Base-by-base conservation (phyloP, 768 basidiomycete species). In the Clitopilus passeckerianus region DNA sequence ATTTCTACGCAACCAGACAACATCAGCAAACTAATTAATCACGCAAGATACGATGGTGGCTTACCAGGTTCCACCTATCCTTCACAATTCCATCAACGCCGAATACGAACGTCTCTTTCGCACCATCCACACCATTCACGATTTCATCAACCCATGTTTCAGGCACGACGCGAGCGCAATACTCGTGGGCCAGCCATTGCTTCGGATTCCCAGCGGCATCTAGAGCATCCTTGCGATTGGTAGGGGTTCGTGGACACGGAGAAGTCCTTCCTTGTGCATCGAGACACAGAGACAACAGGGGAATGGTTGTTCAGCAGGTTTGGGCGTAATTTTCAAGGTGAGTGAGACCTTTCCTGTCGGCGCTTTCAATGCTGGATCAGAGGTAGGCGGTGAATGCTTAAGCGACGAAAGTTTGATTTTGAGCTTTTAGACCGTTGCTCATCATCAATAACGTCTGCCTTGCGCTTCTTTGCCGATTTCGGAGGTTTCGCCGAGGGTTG, bases 21-120 rank as follows among this genome's bases (percentile, higher is more conserved):
- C 37, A 20, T 50, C 27, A 56, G 33, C 54, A 57, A 20, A 60
- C 58, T 44, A 52, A 34, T 22, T 54, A 46, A 60, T n/a, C 30
- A 57, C 22, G 34, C 58, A 22, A 35, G 24, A 20, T 53, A 18
- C 30, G 58, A 20, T 55, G 60, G 23, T n/a, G 6, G 75, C 87
- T 57, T 66, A 96, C 95, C 75, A 98, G 67, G 68, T 87, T 89
- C 97, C 97, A 99, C 27, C 97, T 77, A 70, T 91, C 95, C 69
- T 87, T 93, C 10, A 91, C 90, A 63, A 99, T 92, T 7, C 81
- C 86, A 66, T 93, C 90, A 22, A 92, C 91, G 2, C 96, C 95
- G 66, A 89, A 89, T 0, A 97, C 88, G 59, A 83, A 79, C 58
- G 71, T 75, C 67, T 82, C 81, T 64, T 70, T 80, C 37, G 57